Evolutionary conservation across 179 eudicot genomes (phyloP).

Genomic region (Sideroxylon spinosum): DNA sequence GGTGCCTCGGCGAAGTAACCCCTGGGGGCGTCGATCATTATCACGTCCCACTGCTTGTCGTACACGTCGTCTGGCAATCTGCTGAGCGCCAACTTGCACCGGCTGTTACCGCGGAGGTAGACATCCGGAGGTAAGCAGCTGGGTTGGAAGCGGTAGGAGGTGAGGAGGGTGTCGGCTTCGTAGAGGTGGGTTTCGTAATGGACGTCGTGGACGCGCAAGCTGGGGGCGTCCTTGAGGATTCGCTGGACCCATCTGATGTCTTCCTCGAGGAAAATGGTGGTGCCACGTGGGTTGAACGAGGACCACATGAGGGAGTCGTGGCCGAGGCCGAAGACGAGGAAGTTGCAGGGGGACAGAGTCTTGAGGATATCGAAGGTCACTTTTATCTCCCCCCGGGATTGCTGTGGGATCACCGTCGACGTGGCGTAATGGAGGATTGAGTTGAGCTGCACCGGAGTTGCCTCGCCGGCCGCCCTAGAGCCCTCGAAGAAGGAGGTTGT

Average conservation of each 20-base stretch:
- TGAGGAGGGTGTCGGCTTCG: constrained; percentile 43
- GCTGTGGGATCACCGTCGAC: constrained; percentile 50
- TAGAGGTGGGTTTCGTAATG: constrained; percentile 42
- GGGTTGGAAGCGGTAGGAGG: constrained; percentile 24
- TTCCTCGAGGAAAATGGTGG: constrained; percentile 64
- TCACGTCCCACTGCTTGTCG: constrained; percentile 64
- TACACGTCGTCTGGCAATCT: constrained; percentile 56
- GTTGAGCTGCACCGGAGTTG: constrained; percentile 29
- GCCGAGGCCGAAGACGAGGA: constrained; percentile 72
- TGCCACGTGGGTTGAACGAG: constrained; percentile 57
- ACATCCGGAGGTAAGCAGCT: constrained; percentile 30
- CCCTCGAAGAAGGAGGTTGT: constrained; percentile 5
- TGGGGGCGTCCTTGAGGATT: constrained; percentile 35
- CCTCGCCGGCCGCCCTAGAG: background rate
- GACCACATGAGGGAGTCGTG: constrained; percentile 81
- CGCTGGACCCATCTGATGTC: constrained; percentile 47
- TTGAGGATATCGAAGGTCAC: constrained; percentile 39
- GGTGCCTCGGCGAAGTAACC: constrained; percentile 57
- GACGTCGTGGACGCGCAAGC: constrained; percentile 43
- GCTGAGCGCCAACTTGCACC: constrained; percentile 52
- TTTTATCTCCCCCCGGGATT: constrained; percentile 36
- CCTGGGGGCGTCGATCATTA: constrained; percentile 67
- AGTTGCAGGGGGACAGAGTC: constrained; percentile 40
- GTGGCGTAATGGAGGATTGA: constrained; percentile 72
- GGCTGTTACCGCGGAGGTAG: constrained; percentile 40